Percentiles rank a stretch among this genome's conserved stretches.
These are phyloP conservation scores for Avena insularis DNA, from an alignment of 176 grass and related monocot species.

Conservation along the genomic window DNA sequence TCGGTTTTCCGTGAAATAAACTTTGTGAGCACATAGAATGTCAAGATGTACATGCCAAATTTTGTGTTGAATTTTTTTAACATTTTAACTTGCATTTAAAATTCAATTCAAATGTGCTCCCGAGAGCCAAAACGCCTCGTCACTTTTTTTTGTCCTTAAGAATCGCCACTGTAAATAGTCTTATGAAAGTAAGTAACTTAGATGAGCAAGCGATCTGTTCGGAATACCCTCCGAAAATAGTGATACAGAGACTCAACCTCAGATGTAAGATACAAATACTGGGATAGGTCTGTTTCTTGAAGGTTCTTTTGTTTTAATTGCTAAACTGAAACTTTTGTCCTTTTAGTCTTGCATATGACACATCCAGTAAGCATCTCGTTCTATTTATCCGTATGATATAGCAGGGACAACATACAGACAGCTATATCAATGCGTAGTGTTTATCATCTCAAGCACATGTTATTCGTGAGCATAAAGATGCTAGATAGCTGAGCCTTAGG, in stretches of 20 bases:
- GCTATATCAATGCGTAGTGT: neutral
- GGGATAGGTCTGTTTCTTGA: slow-evolving; percentile 49
- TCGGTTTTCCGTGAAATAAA: too few relatives aligned
- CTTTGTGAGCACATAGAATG: too few relatives aligned
- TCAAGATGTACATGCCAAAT: too few relatives aligned
- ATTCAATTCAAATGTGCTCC: too few relatives aligned
- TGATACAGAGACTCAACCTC: slow-evolving; percentile 43
- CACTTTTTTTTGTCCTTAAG: neutral
- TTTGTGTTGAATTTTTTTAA: too few relatives aligned
- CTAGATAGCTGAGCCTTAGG: slow-evolving; percentile 6
- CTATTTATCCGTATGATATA: slow-evolving; percentile 23
- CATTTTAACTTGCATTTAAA: too few relatives aligned
- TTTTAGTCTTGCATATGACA: slow-evolving; percentile 19
- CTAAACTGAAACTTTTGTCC: slow-evolving; percentile 1
- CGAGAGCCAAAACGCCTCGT: neutral
- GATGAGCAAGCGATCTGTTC: neutral
- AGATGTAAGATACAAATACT: slow-evolving; percentile 35
- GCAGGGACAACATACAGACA: neutral
- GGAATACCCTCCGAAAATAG: slow-evolving; percentile 36
- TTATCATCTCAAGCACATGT: slow-evolving; percentile 29
- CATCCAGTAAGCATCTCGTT: neutral
- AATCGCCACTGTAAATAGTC: slow-evolving; percentile 25
- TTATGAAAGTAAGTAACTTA: slow-evolving; percentile 13
- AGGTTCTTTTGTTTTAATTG: slow-evolving; percentile 17
- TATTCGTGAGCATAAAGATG: slow-evolving; percentile 12